phyloP scores from a whole-genome alignment of 345 rosid species.

The Corchorus capsularis region DNA sequence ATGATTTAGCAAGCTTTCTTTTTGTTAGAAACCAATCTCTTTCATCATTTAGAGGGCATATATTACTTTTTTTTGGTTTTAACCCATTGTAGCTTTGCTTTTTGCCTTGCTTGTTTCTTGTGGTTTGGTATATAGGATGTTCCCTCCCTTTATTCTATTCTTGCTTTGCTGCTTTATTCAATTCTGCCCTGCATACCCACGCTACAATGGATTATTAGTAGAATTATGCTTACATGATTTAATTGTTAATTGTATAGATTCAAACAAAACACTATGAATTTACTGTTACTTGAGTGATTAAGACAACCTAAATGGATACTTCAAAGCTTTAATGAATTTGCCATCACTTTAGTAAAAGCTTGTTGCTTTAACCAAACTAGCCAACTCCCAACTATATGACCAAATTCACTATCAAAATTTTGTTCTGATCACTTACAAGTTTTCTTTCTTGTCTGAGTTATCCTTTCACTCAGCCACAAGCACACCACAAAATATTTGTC shows the following conservation, averaged over 20 bases:
- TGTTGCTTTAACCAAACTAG: not conserved
- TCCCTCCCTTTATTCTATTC: not conserved
- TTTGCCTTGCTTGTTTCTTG: not conserved
- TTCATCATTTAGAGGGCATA: no score
- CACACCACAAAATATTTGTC: not conserved
- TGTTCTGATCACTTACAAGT: not conserved
- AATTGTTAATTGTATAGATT: no score
- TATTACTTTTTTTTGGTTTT: no score
- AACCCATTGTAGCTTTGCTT: not conserved
- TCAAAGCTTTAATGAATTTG: not conserved
- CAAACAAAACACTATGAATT: no score
- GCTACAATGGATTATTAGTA: no score
- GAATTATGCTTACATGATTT: no score
- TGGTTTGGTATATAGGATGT: not conserved
- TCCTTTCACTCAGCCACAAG: not conserved
- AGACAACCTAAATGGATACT: not conserved
- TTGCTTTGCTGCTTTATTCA: not conserved
- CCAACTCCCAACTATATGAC: no score
- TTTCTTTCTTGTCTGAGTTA: no score
- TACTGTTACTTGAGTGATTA: no score
- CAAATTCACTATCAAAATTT: no score
- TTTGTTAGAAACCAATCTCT: no score
- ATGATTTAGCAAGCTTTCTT: no score
- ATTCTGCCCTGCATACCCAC: not conserved
- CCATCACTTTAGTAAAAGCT: not conserved